phyloP scores from a whole-genome alignment of 441 rosid species.

The Rhodomyrtus psidioides region DNA sequence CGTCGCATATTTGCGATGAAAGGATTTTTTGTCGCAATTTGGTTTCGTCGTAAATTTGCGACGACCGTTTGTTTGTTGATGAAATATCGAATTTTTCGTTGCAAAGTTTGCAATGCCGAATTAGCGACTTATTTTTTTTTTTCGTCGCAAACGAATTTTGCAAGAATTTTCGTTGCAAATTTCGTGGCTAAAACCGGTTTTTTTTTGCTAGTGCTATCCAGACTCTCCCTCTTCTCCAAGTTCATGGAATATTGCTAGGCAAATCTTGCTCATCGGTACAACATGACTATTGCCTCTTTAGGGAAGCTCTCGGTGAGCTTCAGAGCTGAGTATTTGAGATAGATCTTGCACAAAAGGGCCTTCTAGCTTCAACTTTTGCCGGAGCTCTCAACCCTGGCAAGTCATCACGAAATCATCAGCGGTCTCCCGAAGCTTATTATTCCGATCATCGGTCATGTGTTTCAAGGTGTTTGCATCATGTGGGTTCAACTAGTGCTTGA shows the following conservation, averaged over 20 bases:
- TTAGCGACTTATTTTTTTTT: too few relatives aligned
- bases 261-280: slow-evolving; percentile 60
- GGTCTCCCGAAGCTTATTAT: slow-evolving; percentile 62
- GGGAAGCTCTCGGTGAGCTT: slow-evolving; percentile 96
- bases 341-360: slow-evolving; percentile 91
- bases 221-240: slow-evolving; percentile 34
- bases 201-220: slow-evolving; percentile 37
- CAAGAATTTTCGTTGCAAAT: too few relatives aligned
- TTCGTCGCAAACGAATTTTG: too few relatives aligned
- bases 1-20: too few relatives aligned
- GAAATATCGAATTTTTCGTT: too few relatives aligned
- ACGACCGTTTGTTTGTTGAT: too few relatives aligned
- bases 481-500: slow-evolving; percentile 67
- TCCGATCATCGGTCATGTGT: slow-evolving; percentile 8
- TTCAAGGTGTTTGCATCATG: neutral
- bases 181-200: too few relatives aligned
- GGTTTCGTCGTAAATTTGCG: too few relatives aligned
- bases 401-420: slow-evolving; percentile 63
- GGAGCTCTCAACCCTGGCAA: slow-evolving; percentile 57
- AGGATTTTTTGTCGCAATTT: too few relatives aligned
- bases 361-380: slow-evolving; percentile 42
- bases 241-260: slow-evolving; percentile 48
- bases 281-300: slow-evolving; percentile 70
- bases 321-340: slow-evolving; percentile 92
- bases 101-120: too few relatives aligned